A percentile compares a stretch with the other conserved stretches of the same genome.
These are phyloP conservation scores for Neophaeococcomyces aloes DNA, from an alignment of 2,329 filamentous ascomycete species.

Conservation along the genomic window DNA sequence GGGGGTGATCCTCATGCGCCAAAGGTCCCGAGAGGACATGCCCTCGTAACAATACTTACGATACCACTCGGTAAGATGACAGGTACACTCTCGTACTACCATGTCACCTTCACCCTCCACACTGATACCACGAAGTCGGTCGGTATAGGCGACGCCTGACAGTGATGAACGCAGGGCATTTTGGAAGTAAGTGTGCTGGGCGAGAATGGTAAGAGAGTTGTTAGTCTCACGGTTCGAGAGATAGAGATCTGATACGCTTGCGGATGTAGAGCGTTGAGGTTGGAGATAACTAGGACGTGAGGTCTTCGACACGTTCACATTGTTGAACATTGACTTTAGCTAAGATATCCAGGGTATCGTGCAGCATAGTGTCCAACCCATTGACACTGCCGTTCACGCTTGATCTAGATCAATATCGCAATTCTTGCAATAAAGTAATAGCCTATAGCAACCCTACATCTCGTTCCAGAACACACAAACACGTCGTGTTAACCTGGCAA, in stretches of 20 bases:
- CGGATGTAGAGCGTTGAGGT: constrained; percentile 33
- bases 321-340: constrained; percentile 48
- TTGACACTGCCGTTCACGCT: too few species aligned
- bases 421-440: too few species aligned
- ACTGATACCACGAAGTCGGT: constrained; percentile 30
- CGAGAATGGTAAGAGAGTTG: constrained; percentile 50
- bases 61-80: constrained; percentile 9
- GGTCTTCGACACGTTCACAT: constrained; percentile 47
- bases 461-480: too few species aligned
- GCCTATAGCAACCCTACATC: too few species aligned
- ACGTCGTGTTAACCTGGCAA: too few species aligned
- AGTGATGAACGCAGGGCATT: constrained; percentile 44
- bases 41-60: constrained; percentile 11
- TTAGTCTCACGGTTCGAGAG: constrained; percentile 26
- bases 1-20: background rate
- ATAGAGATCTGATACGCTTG: constrained; percentile 13
- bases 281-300: constrained; percentile 47
- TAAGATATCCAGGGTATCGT: too few species aligned
- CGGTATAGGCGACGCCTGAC: constrained; percentile 39
- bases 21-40: constrained; percentile 16
- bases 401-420: too few species aligned
- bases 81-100: constrained; percentile 10
- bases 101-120: constrained; percentile 12
- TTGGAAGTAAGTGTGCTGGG: constrained; percentile 47
- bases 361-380: too few species aligned